Base-by-base conservation (phyloP, 2,329 filamentous ascomycete species). In the Trichoderma sp. region DNA sequence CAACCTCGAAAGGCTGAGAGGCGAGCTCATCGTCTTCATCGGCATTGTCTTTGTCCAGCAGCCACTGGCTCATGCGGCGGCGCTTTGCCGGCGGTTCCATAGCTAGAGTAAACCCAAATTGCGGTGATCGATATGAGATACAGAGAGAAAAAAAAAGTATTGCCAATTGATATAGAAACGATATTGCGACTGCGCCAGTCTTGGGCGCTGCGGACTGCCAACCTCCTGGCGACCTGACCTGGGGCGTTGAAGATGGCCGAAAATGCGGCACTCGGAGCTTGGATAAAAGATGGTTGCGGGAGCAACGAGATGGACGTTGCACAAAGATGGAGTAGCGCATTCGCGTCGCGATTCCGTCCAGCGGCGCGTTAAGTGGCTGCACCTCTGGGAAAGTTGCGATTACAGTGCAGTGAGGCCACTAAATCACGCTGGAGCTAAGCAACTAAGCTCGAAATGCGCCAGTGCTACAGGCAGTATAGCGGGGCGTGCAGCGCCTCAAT, bases 71-170 rank as follows among this genome's bases (percentile, higher is more conserved):
- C n/a, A 89, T 80, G 76, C 88, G 88, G 73, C 86, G 84, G 78
- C 89, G 86, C 80, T 94, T 94, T 63, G 82, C 76, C 17, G 86
- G 85, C 36, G 85, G 86, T 74, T 90, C 88, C 88, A 91, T 91
- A 64, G 50, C 72, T 71, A 75, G 73, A 32, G 6, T 12, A 17
- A 28, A 28, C n/a, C 11, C n/a, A 28, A 15, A 32, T 23, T 23
- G 28, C 20, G 32, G 17, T 39, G 28, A 50, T 43, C 15, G n/a
- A 15, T 55, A 55, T n/a, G 9, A 20, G 30, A 57, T 69, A 53
- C 26, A 62, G 17, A 63, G 23, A 47, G 4, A 39, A 17, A 50
- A 36, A 11, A 58, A 11, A 58, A 55, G 30, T 30, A 28, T 30
- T 67, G 15, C 7, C 43, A 68, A 71, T 63, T 43, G 43, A 61